phyloP scores from a whole-genome alignment of 345 rosid genomes.

The Leavenworthia alabamica region DNA sequence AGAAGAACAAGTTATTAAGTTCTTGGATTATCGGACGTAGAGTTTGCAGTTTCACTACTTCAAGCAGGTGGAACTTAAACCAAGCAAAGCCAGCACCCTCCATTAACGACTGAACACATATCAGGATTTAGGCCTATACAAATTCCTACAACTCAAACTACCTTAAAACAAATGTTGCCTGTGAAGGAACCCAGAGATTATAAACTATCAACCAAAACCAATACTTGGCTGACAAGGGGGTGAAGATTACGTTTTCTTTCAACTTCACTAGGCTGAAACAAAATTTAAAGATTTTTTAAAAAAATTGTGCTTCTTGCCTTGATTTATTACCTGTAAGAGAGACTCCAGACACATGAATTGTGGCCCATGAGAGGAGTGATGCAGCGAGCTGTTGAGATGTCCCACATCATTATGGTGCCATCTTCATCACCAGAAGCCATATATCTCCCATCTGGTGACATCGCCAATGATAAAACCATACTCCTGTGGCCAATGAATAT shows the following conservation, averaged over 20 bases:
- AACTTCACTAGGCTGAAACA: background rate
- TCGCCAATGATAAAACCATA: constrained; percentile 66
- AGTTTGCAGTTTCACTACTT: background rate
- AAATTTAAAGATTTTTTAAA: background rate
- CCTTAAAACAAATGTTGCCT: background rate
- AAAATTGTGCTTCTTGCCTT: background rate
- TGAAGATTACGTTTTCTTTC: background rate
- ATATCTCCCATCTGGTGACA: constrained; percentile 95
- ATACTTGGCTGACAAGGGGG: background rate
- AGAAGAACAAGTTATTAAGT: background rate
- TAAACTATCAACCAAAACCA: background rate
- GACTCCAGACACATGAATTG: constrained; percentile 84
- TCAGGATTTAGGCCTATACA: background rate
- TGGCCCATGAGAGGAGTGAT: constrained; percentile 91
- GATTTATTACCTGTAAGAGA: constrained; percentile 64
- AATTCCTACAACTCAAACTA: background rate
- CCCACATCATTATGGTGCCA: constrained; percentile 97
- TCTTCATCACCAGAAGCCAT: constrained; percentile 99
- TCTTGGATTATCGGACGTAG: background rate
- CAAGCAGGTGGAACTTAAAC: background rate
- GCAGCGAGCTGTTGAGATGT: constrained; percentile 88
- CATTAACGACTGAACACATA: background rate
- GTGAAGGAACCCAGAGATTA: background rate
- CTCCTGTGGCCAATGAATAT: constrained; percentile 67
- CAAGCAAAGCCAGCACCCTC: background rate